Conservation (phyloP, 208 protist genomes). For the Crithidia expoeki region DNA sequence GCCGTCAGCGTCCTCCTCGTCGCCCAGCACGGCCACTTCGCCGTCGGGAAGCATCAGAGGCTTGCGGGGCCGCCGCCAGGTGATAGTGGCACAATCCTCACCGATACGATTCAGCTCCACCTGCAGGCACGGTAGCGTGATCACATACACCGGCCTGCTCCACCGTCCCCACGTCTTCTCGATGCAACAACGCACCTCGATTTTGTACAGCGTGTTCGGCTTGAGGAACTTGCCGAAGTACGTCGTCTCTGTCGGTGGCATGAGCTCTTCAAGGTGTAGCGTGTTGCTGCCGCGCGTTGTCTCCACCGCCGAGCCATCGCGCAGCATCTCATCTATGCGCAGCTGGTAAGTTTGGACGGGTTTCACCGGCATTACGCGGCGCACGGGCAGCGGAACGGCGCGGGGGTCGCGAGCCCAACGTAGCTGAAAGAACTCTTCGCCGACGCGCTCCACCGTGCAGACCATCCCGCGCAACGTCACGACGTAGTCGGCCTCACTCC, state of each 20-base stretch:
- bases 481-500: constrained; percentile 73
- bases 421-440: constrained; percentile 84
- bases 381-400: constrained; percentile 45
- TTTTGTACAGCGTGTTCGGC: constrained; percentile 80
- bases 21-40: constrained; percentile 50
- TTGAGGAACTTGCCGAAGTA: constrained; percentile 63
- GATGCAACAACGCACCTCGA: constrained; percentile 81
- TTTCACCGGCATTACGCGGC: constrained; percentile 48
- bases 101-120: constrained; percentile 68
- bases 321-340: constrained; percentile 75
- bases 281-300: constrained; percentile 24
- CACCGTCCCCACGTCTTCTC: constrained; percentile 89
- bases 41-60: constrained; percentile 64
- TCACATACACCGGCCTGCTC: constrained; percentile 72
- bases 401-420: constrained; percentile 79
- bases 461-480: constrained; percentile 87
- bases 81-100: constrained; percentile 78
- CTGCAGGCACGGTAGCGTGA: constrained; percentile 83
- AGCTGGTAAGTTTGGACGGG: constrained; percentile 69
- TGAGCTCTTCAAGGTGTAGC: constrained; percentile 41
- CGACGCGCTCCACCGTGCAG: constrained; percentile 61
- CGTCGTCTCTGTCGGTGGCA: constrained; percentile 30
- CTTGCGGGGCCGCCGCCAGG: constrained; percentile 71
- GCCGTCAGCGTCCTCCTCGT: constrained; percentile 45
- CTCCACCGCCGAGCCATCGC: constrained; percentile 48